phyloP scores from a whole-genome alignment of 331 rosid species.

The Malus hybrid region DNA sequence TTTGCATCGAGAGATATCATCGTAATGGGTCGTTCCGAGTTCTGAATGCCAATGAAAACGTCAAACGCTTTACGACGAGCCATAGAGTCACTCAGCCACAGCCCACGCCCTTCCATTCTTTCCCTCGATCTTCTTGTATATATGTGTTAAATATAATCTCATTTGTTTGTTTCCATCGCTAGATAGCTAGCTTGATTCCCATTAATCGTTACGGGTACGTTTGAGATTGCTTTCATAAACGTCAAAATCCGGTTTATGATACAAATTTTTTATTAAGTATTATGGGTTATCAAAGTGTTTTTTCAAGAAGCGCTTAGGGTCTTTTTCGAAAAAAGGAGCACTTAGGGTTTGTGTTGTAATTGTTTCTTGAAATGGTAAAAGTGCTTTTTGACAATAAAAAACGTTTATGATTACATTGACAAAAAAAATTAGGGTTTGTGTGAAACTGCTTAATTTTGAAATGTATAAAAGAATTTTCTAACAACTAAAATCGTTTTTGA shows the following conservation, averaged over 20 bases:
- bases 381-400: neutral
- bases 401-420: no score
- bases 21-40: slow-evolving; percentile 14
- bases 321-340: no score
- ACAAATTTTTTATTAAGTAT: no score
- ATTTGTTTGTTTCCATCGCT: neutral
- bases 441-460: no score
- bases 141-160: neutral
- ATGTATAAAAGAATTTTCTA: no score
- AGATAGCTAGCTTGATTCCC: neutral
- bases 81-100: neutral
- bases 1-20: slow-evolving; percentile 2
- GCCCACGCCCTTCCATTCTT: neutral
- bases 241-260: no score
- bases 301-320: no score
- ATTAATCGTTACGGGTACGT: neutral
- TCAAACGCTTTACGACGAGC: slow-evolving; percentile 24
- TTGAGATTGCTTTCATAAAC: neutral
- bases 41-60: slow-evolving; percentile 15
- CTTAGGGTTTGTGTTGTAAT: neutral
- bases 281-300: neutral
- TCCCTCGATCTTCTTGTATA: neutral
- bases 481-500: no score
- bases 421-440: no score
- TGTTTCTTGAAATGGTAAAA: neutral